phyloP scores from a whole-genome alignment of 345 rosid genomes.

The Lumnitzera racemosa region DNA sequence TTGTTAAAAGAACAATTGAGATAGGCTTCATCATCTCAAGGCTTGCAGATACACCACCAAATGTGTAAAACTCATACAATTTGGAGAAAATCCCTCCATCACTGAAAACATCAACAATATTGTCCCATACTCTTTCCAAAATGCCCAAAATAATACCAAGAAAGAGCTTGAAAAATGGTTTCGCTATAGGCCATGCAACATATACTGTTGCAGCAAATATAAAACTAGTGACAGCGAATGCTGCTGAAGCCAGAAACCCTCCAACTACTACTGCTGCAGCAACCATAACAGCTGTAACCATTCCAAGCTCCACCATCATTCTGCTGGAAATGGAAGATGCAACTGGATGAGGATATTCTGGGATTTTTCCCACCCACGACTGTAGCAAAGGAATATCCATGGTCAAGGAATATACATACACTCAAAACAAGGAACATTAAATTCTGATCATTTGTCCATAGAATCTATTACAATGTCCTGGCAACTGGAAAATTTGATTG shows the following conservation, averaged over 20 bases:
- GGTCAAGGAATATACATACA: too few relatives aligned
- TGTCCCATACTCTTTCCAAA: conserved; percentile 56
- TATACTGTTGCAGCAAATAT: conserved; percentile 56
- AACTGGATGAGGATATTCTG: conserved; percentile 72
- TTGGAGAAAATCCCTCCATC: conserved; percentile 66
- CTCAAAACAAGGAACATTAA: too few relatives aligned
- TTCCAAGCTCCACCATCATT: conserved; percentile 90
- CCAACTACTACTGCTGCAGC: conserved; percentile 83
- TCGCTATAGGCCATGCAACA: conserved; percentile 77
- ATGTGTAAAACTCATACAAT: conserved; percentile 56
- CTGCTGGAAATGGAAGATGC: conserved; percentile 95
- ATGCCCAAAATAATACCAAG: conserved; percentile 41
- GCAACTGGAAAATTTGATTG: too few relatives aligned
- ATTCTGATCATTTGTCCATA: too few relatives aligned
- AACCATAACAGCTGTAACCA: conserved; percentile 81
- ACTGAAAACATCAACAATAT: conserved; percentile 47
- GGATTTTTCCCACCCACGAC: conserved; percentile 71
- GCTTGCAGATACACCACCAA: conserved; percentile 79
- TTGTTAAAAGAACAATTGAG: conserved; percentile 54
- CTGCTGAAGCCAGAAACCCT: conserved; percentile 84
- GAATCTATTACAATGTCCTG: too few relatives aligned
- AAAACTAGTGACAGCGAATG: conserved; percentile 79
- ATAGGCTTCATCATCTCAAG: conserved; percentile 76
- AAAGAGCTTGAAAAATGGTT: conserved; percentile 64
- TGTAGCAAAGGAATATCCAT: conserved; percentile 23